Percentiles rank a stretch among this genome's conserved stretches.
Evolutionary conservation across 1,284 basidiomycete genomes (phyloP).

Genomic region (Fereydounia khargensis): DNA sequence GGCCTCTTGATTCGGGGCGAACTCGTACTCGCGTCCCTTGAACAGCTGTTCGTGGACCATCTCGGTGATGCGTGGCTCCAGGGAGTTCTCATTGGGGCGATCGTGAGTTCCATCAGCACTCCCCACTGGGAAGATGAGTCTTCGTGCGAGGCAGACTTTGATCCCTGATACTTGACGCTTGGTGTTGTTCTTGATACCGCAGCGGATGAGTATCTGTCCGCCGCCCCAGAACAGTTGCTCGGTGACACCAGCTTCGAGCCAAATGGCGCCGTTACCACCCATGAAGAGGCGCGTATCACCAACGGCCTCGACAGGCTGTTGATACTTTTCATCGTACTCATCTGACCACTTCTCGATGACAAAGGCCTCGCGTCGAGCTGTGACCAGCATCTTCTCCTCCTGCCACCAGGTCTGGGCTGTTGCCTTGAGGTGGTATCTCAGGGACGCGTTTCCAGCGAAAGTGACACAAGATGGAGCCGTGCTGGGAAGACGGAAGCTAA

Average conservation of each 20-base stretch:
- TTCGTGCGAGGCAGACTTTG: constrained; percentile 37
- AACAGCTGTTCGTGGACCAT: constrained; percentile 40
- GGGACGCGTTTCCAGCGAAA: constrained; percentile 44
- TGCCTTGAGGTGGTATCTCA: constrained; percentile 45
- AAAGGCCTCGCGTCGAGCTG: constrained; percentile 35
- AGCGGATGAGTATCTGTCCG: constrained; percentile 34
- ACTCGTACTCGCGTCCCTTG: constrained; percentile 48
- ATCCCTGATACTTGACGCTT: constrained; percentile 44
- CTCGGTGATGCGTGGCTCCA: constrained; percentile 48
- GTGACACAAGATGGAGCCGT: constrained; percentile 41
- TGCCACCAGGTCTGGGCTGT: constrained; percentile 48
- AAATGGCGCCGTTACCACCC: constrained; percentile 48
- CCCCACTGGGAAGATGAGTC: constrained; percentile 44
- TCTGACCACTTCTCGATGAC: constrained; percentile 49
- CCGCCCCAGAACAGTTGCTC: constrained; percentile 44
- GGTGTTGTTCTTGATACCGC: constrained; percentile 50
- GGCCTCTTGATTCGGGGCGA: constrained; percentile 34
- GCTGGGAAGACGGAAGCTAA: constrained; percentile 40
- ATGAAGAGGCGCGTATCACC: constrained; percentile 50
- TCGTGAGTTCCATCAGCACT: constrained; percentile 30
- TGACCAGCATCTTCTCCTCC: constrained; percentile 41
- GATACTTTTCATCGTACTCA: constrained; percentile 21
- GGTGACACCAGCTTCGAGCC: constrained; percentile 44
- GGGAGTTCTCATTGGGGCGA: constrained; percentile 20
- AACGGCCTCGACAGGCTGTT: constrained; percentile 39